A percentile compares a stretch with the other conserved stretches of the same genome.
Conservation (phyloP, 306 rosid genomes). For the Malus asiatica region DNA sequence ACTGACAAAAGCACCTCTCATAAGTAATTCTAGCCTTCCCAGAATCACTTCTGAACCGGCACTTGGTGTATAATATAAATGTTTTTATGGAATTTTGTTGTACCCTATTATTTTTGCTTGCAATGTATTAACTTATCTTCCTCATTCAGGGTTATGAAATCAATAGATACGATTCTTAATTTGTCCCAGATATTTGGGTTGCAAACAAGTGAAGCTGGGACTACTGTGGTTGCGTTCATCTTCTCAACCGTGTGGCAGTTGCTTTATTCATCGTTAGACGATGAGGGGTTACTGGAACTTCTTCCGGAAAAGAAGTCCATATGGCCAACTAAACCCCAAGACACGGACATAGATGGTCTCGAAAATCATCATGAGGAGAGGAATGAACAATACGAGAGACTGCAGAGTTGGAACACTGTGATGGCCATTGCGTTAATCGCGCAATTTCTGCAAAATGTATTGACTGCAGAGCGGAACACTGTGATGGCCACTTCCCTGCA, state of each 20-base stretch:
- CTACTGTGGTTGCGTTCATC: constrained; percentile 69
- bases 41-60: background rate
- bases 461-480: too few species aligned
- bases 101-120: background rate
- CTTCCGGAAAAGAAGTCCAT: constrained; percentile 48
- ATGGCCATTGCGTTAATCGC: constrained; percentile 66
- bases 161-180: constrained; percentile 56
- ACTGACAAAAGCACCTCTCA: too few species aligned
- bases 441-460: constrained; percentile 39
- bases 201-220: constrained; percentile 63
- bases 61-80: background rate
- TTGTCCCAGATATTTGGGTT: constrained; percentile 60
- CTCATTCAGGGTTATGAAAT: constrained; percentile 63
- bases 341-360: constrained; percentile 59
- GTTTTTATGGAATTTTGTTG: background rate
- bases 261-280: constrained; percentile 84
- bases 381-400: constrained; percentile 45
- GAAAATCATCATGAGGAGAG: constrained; percentile 35
- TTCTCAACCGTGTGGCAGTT: constrained; percentile 77
- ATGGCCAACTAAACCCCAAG: constrained; percentile 59
- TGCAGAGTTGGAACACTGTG: constrained; percentile 50
- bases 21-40: background rate
- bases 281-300: constrained; percentile 73
- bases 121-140: constrained; percentile 28
- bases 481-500: constrained; percentile 55